Base-by-base conservation (phyloP, 495 filamentous ascomycete species). In the Rhypophila decipiens region DNA sequence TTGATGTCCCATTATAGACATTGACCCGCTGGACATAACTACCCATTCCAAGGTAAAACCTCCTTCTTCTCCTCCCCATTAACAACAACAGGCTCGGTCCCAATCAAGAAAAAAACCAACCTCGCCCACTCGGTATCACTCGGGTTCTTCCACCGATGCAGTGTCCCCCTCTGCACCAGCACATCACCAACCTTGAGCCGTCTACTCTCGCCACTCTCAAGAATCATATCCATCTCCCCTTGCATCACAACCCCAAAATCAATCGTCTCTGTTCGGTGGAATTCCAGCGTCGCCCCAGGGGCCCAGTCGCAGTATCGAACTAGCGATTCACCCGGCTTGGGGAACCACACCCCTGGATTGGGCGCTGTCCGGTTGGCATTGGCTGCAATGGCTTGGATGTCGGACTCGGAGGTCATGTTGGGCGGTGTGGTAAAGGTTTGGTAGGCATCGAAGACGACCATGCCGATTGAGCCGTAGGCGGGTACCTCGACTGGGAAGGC, bases 171-270 rank as follows among this genome's bases (percentile, higher is more conserved):
- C 61, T 84, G 78, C 31, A 84, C 68, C 4, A 63, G 53, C 4
- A 73, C 54, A 58, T 86, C 80, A 0, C 83, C 83, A 12, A 61
- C 54, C 52, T 67, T 59, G 65, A 86, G 57, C 1, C 67, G 47
- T 39, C 67, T 57, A 41, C 53, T 72, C 62, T 82, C 80, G 1
- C 82, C 71, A 49, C 55, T 50, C 48, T 85, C 80, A n/a, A 85
- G 59, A 8, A 67, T 63, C 52, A 78, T 65, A 66, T 74, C 76
- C 39, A 82, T 59, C 50, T 71, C 53, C 0, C 85, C 84, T 46
- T 83, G 77, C 10, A 87, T 42, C n/a, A 87, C 77, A 23, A 86
- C 63, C 1, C 80, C 82, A 44, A 84, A 85, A 52, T 87, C 85
- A 4, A 87, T 64, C 18, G 71, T 77, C 45, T 76, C 67, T 3